Evolutionary conservation across 441 rosid genomes (phyloP).

Genomic region (Euphorbia schlechtendalii): DNA sequence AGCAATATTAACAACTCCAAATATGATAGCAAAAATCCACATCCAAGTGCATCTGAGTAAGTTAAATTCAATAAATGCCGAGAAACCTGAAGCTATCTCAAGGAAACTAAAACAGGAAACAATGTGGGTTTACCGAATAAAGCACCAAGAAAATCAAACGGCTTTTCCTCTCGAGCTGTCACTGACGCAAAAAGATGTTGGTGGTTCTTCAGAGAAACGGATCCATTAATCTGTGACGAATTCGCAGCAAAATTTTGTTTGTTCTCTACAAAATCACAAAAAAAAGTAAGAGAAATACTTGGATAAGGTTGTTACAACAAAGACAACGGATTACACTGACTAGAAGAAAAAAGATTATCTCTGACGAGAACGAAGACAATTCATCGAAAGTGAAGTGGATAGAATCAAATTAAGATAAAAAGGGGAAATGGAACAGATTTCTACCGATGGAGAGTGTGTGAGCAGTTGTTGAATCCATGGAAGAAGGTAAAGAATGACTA

Average conservation of each 20-base stretch:
- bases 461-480: neutral
- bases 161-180: constrained; percentile 27
- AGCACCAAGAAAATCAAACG: constrained; percentile 25
- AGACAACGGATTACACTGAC: neutral
- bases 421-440: neutral
- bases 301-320: neutral
- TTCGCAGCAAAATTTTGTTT: constrained; percentile 5
- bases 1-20: no score
- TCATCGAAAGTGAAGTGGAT: neutral
- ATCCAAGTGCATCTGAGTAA: neutral
- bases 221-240: constrained; percentile 19
- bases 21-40: neutral
- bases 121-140: constrained; percentile 25
- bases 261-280: neutral
- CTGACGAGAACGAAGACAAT: neutral
- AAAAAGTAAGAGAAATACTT: constrained; percentile 1
- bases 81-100: neutral
- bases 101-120: neutral
- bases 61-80: neutral
- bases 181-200: constrained; percentile 20
- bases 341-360: neutral
- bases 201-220: constrained; percentile 19
- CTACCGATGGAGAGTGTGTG: neutral
- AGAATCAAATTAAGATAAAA: neutral
- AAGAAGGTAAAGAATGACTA: neutral